A percentile compares a stretch with the other conserved stretches of the same genome.
Evolutionary conservation across 768 basidiomycete species (phyloP).

Genomic region (Auriscalpium microsporum): DNA sequence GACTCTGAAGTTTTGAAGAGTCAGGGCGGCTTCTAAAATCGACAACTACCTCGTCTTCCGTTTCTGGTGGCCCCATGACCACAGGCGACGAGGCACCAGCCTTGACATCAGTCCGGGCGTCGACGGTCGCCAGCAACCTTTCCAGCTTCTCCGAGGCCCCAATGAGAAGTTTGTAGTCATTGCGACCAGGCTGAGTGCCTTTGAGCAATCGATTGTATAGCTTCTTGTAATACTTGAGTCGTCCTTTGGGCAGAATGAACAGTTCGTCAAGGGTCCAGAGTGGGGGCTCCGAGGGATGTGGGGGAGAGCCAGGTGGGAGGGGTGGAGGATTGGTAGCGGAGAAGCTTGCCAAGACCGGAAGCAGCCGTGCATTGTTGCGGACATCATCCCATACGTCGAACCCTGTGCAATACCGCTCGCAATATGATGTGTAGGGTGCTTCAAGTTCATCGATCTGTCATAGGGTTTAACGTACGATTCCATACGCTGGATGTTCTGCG

Average conservation of each 20-base stretch:
- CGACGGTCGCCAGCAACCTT: conserved; percentile 56
- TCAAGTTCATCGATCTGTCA: conserved; percentile 86
- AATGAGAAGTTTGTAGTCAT: conserved; percentile 75
- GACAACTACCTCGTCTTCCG: conserved; percentile 50
- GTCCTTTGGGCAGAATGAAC: conserved; percentile 77
- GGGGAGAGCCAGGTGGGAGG: conserved; percentile 27
- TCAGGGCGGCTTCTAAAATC: conserved; percentile 32
- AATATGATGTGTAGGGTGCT: conserved; percentile 77
- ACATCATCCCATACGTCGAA: conserved; percentile 85
- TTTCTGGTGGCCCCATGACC: conserved; percentile 22
- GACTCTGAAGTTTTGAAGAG: neutral
- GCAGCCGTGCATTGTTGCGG: conserved; percentile 63
- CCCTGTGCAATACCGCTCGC: conserved; percentile 57
- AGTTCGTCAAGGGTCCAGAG: conserved; percentile 82
- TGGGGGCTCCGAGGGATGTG: conserved; percentile 28
- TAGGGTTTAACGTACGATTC: conserved; percentile 10
- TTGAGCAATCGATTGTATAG: conserved; percentile 80
- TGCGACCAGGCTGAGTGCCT: conserved; percentile 77
- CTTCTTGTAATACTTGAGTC: conserved; percentile 88
- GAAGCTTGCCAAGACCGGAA: conserved; percentile 58
- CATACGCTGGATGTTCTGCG: conserved; percentile 22
- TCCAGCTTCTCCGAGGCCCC: conserved; percentile 79
- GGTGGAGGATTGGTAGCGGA: conserved; percentile 58
- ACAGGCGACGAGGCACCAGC: conserved; percentile 33
- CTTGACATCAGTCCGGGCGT: conserved; percentile 44